Evolutionary conservation across 2,329 filamentous ascomycete genomes (phyloP).

Genomic region (Talaromyces sp.): DNA sequence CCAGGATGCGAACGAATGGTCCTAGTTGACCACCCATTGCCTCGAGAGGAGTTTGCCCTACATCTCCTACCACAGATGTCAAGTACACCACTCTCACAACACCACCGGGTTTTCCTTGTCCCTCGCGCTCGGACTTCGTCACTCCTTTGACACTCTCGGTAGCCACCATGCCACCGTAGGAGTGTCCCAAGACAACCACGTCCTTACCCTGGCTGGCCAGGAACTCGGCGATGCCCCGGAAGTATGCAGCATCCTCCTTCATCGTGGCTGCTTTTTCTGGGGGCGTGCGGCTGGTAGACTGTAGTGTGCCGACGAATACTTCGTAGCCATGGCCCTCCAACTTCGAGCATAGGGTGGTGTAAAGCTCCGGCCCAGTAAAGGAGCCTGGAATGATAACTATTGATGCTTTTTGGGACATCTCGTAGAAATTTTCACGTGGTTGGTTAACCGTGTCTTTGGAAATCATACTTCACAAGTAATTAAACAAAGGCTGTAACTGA

Average conservation of each 20-base stretch:
- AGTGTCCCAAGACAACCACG: conserved; percentile 21
- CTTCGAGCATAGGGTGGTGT: background rate
- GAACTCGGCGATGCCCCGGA: conserved; percentile 20
- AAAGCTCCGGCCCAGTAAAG: conserved; percentile 3
- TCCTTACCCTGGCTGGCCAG: conserved; percentile 19
- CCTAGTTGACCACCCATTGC: conserved; percentile 2
- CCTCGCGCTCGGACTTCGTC: conserved; percentile 15
- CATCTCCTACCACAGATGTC: conserved; percentile 12
- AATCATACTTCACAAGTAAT: background rate
- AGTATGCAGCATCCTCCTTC: conserved; percentile 25
- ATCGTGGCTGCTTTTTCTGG: conserved; percentile 21
- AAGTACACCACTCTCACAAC: conserved; percentile 21
- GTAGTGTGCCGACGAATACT: conserved; percentile 12
- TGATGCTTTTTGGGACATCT: conserved; percentile 7
- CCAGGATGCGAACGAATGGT: background rate
- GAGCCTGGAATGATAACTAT: conserved; percentile 7
- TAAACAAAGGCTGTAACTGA: background rate
- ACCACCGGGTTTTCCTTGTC: conserved; percentile 19
- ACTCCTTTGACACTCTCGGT: conserved; percentile 19
- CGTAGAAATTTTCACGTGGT: background rate
- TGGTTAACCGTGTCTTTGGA: background rate
- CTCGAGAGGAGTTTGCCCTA: conserved; percentile 2
- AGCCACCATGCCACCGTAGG: conserved; percentile 22
- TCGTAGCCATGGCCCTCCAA: conserved; percentile 16
- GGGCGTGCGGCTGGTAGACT: background rate